Evolutionary conservation across 2,329 filamentous ascomycete species (phyloP).

Genomic region (Alternaria sp.): DNA sequence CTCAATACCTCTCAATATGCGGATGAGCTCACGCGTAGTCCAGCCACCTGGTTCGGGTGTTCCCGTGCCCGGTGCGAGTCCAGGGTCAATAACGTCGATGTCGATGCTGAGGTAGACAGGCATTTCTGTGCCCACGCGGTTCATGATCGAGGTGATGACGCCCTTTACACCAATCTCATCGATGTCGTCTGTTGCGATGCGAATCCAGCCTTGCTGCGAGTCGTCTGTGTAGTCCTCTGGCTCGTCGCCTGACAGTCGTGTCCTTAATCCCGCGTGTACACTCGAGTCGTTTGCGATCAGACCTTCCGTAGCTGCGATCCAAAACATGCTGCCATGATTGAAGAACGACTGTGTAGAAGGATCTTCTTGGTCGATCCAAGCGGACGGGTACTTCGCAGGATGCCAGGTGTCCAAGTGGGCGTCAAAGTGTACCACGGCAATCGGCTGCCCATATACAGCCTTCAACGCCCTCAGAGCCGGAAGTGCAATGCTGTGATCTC

Average conservation of each 20-base stretch:
- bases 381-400: slow-evolving; percentile 77
- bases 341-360: slow-evolving; percentile 72
- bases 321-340: slow-evolving; percentile 92
- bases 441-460: slow-evolving; percentile 51
- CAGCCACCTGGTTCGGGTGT: slow-evolving; percentile 91
- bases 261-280: slow-evolving; percentile 84
- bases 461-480: slow-evolving; percentile 59
- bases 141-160: slow-evolving; percentile 73
- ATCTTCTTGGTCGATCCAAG: slow-evolving; percentile 65
- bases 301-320: slow-evolving; percentile 82
- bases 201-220: slow-evolving; percentile 74
- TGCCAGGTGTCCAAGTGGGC: slow-evolving; percentile 83
- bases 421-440: slow-evolving; percentile 60
- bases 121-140: slow-evolving; percentile 72
- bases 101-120: slow-evolving; percentile 84
- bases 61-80: slow-evolving; percentile 76
- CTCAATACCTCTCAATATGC: slow-evolving; percentile 82
- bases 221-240: slow-evolving; percentile 75
- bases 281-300: slow-evolving; percentile 75
- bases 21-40: slow-evolving; percentile 86
- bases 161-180: slow-evolving; percentile 79
- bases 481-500: slow-evolving; percentile 59
- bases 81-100: slow-evolving; percentile 81
- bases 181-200: slow-evolving; percentile 84
- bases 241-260: slow-evolving; percentile 70